Conservation (phyloP, 2,329 filamentous ascomycete species). For the Pseudogymnoascus verrucosus region DNA sequence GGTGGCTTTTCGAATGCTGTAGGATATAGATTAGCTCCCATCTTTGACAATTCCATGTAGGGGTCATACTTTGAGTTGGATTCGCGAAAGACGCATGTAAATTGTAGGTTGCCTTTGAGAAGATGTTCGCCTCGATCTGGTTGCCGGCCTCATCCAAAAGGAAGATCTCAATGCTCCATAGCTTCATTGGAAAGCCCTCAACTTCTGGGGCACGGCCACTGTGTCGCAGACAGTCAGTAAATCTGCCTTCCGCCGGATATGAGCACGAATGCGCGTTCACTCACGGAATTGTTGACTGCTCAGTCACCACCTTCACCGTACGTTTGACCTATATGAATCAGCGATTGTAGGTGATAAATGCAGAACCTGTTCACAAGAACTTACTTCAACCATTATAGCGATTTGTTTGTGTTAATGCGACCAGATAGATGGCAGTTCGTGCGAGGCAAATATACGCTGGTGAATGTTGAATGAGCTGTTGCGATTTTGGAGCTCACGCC, state of each 20-base stretch:
- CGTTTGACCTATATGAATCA: slow-evolving; percentile 56
- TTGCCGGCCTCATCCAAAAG: slow-evolving; percentile 80
- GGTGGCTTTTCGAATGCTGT: slow-evolving; percentile 74
- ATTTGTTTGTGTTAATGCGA: background rate
- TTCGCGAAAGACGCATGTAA: slow-evolving; percentile 91
- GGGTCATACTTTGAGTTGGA: slow-evolving; percentile 68
- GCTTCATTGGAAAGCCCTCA: slow-evolving; percentile 84
- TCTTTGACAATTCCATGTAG: background rate
- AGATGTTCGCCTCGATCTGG: slow-evolving; percentile 72
- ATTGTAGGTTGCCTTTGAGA: slow-evolving; percentile 87
- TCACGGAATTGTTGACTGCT: slow-evolving; percentile 62
- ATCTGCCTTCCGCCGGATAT: slow-evolving; percentile 10
- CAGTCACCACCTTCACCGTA: slow-evolving; percentile 84
- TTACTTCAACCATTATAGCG: slow-evolving; percentile 9
- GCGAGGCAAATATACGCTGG: background rate
- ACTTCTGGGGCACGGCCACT: slow-evolving; percentile 74
- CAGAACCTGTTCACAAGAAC: background rate
- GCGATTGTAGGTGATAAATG: slow-evolving; percentile 7
- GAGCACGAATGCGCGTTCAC: slow-evolving; percentile 35
- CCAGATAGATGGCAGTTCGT: background rate
- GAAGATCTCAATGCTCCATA: slow-evolving; percentile 83
- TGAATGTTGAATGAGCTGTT: slow-evolving; percentile 12
- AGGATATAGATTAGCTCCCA: slow-evolving; percentile 11
- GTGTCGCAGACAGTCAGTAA: slow-evolving; percentile 21
- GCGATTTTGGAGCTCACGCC: slow-evolving; percentile 16